Conservation (phyloP, 169 alveolate species). For the Eimeria tenella region DNA sequence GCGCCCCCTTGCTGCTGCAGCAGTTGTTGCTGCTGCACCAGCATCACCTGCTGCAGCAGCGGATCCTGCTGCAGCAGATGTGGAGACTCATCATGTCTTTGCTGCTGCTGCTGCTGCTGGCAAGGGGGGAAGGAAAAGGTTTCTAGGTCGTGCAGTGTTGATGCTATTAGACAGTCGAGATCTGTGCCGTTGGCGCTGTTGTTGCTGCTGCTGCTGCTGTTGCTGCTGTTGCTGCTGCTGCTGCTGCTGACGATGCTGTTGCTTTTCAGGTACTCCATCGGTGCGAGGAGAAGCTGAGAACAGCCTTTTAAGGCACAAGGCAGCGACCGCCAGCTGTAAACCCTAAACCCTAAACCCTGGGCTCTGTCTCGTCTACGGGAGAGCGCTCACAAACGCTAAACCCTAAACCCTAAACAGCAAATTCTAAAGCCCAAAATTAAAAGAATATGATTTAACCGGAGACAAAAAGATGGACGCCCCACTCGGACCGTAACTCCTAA, state of each 20-base stretch:
- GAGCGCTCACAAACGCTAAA: not conserved
- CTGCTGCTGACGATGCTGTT: not conserved
- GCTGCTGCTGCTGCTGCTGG: no score
- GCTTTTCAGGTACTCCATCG: not conserved
- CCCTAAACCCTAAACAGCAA: not conserved
- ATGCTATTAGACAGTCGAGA: constrained; percentile 2
- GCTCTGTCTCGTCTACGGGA: not conserved
- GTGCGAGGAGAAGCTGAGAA: not conserved
- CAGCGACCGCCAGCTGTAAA: not conserved
- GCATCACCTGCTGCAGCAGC: no score
- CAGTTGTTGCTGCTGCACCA: no score
- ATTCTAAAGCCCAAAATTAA: not conserved
- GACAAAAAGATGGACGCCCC: not conserved
- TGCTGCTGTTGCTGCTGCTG: constrained; percentile 26
- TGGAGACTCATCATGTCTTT: no score
- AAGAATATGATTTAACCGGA: not conserved
- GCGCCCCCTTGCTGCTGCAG: no score
- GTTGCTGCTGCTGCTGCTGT: not conserved
- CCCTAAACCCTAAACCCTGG: not conserved
- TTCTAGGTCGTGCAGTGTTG: not conserved
- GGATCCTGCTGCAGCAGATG: no score
- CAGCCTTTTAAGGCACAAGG: not conserved
- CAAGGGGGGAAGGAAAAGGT: not conserved
- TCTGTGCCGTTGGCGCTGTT: not conserved
- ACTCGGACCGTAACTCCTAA: not conserved